Conservation (phyloP, 2,329 filamentous ascomycete genomes). For the Pseudocercospora musae region DNA sequence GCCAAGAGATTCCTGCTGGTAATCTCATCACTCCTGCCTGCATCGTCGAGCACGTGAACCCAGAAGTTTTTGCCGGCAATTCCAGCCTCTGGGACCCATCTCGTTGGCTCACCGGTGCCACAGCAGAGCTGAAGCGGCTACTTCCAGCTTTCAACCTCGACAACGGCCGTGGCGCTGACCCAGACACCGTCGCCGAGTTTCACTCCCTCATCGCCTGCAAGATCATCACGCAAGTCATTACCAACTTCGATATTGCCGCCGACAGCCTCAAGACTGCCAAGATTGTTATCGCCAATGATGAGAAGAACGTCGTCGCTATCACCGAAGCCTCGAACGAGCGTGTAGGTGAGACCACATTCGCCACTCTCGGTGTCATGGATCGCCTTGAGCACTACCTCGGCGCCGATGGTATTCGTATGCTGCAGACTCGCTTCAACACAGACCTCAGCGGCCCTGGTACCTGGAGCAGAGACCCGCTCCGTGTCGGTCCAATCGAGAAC, state of each 20-base stretch:
- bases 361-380: constrained; percentile 3
- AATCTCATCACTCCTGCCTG: not conserved
- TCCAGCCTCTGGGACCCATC: constrained; percentile 4
- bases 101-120: constrained; percentile 4
- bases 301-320: not conserved
- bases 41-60: constrained; percentile 1
- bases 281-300: not conserved
- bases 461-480: not conserved
- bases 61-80: constrained; percentile 8
- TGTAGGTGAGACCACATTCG: not conserved
- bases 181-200: constrained; percentile 4
- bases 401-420: not conserved
- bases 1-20: not conserved
- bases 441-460: not conserved
- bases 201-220: constrained; percentile 9
- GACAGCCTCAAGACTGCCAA: not conserved
- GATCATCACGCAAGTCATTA: not conserved
- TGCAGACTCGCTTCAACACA: constrained; percentile 1
- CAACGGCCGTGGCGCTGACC: not conserved
- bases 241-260: constrained; percentile 1
- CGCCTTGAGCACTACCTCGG: constrained; percentile 10
- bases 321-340: not conserved
- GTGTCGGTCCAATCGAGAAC: not conserved
- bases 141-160: constrained; percentile 13
- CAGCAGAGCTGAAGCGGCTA: constrained; percentile 4